Conservation (phyloP, 2,329 filamentous ascomycete genomes). For the Fusarium guadeloupense region DNA sequence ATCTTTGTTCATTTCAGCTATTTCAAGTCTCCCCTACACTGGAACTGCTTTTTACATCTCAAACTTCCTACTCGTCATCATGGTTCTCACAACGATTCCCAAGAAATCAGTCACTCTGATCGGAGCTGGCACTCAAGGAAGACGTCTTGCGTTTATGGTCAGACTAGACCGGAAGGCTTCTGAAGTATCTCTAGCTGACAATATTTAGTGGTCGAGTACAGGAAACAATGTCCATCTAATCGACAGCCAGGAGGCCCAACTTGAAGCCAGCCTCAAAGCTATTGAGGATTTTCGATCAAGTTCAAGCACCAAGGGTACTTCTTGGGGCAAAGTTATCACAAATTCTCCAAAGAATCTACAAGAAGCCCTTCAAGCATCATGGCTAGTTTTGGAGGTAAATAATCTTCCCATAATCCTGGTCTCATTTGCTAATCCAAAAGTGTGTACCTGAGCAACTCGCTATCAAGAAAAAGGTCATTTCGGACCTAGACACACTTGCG, state of each 20-base stretch:
- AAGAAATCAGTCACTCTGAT: conserved; percentile 39
- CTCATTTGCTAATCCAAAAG: conserved; percentile 38
- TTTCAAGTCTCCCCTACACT: background rate
- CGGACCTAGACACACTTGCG: conserved; percentile 51
- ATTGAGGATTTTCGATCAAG: conserved; percentile 38
- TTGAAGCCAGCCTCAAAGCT: conserved; percentile 41
- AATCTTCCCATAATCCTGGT: accelerated
- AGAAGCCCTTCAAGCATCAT: conserved; percentile 34
- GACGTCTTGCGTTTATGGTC: conserved; percentile 47
- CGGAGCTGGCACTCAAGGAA: conserved; percentile 46
- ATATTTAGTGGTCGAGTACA: conserved; percentile 46
- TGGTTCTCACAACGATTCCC: conserved; percentile 22
- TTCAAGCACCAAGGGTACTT: background rate
- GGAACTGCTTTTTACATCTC: background rate
- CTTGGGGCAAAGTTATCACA: conserved; percentile 38
- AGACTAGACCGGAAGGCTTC: no score
- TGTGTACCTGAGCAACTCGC: conserved; percentile 55
- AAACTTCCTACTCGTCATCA: background rate
- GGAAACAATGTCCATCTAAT: conserved; percentile 45
- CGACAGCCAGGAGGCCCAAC: conserved; percentile 40
- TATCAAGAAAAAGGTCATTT: conserved; percentile 53
- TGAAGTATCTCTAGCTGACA: no score
- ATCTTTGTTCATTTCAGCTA: no score
- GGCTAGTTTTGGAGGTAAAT: conserved; percentile 44
- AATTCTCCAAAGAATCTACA: conserved; percentile 29